Evolutionary conservation across 2,329 filamentous ascomycete species (phyloP).

Genomic region (Scedosporium dehoogii): DNA sequence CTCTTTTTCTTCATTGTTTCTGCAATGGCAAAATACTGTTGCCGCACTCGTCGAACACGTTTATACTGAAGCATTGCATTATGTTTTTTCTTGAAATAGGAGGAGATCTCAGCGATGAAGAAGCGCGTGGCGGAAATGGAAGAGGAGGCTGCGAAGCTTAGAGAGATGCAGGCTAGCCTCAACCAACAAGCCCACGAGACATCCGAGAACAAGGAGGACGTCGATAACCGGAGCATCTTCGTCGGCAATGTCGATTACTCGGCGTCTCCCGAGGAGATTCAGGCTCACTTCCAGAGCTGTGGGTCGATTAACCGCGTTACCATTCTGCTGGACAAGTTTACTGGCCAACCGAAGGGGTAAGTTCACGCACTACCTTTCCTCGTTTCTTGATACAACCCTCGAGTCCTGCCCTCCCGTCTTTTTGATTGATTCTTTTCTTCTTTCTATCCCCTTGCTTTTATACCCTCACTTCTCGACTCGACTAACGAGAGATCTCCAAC

Average conservation of each 20-base stretch:
- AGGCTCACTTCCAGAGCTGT: slow-evolving; percentile 95
- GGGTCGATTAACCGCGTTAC: slow-evolving; percentile 97
- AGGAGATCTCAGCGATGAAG: slow-evolving; percentile 86
- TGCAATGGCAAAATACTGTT: too few species aligned
- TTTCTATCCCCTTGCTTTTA: not conserved
- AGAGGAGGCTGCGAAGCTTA: slow-evolving; percentile 74
- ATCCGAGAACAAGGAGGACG: slow-evolving; percentile 87
- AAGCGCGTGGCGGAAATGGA: slow-evolving; percentile 81
- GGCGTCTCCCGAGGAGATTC: slow-evolving; percentile 93
- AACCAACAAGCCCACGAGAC: slow-evolving; percentile 78
- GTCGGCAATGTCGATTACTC: slow-evolving; percentile 98
- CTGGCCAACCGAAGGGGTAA: slow-evolving; percentile 97
- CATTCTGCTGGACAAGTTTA: slow-evolving; percentile 96
- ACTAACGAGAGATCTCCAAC: slow-evolving; percentile 2
- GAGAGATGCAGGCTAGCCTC: slow-evolving; percentile 77
- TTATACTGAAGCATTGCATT: slow-evolving; percentile 2
- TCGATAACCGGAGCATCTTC: slow-evolving; percentile 92
- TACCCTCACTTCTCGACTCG: not conserved
- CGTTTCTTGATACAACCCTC: not conserved
- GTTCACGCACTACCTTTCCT: slow-evolving; percentile 17
- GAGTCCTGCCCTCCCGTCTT: not conserved
- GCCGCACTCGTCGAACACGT: not conserved
- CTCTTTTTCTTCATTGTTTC: too few species aligned
- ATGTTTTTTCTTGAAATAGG: slow-evolving; percentile 25
- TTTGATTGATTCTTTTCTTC: not conserved